Conservation (phyloP, 306 rosid genomes). For the Pyrus pyrifolia region DNA sequence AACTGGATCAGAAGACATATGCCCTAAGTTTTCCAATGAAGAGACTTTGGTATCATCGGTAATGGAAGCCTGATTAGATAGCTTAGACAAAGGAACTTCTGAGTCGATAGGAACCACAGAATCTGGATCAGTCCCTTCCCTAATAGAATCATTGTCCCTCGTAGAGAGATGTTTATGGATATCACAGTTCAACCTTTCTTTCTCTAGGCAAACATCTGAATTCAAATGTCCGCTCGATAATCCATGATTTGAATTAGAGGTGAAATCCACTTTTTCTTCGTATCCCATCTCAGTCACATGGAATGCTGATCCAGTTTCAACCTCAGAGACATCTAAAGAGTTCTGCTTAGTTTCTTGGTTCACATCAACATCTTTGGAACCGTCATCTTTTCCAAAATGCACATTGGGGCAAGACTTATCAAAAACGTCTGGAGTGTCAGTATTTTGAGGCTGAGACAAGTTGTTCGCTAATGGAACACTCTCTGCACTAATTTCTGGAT, state of each 20-base stretch:
- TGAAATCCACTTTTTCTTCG: slow-evolving; percentile 31
- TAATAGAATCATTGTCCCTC: slow-evolving; percentile 24
- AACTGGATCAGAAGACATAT: slow-evolving; percentile 7
- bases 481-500: slow-evolving; percentile 18
- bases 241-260: slow-evolving; percentile 22
- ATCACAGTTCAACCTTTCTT: slow-evolving; percentile 19
- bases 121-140: slow-evolving; percentile 25
- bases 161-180: slow-evolving; percentile 9
- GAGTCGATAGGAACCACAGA: slow-evolving; percentile 10
- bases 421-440: slow-evolving; percentile 6
- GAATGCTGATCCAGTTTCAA: slow-evolving; percentile 21
- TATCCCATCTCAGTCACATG: slow-evolving; percentile 16
- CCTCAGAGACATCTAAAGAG: slow-evolving; percentile 22
- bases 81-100: slow-evolving; percentile 26
- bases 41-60: slow-evolving; percentile 20
- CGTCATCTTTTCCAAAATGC: slow-evolving; percentile 29
- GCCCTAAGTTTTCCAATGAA: slow-evolving; percentile 9
- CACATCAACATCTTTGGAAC: slow-evolving; percentile 14
- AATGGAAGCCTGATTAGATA: slow-evolving; percentile 22
- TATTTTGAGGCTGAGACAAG: slow-evolving; percentile 6
- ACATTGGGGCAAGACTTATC: slow-evolving; percentile 25
- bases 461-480: slow-evolving; percentile 12
- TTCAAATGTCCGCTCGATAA: slow-evolving; percentile 14
- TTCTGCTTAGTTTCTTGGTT: slow-evolving; percentile 31
- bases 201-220: slow-evolving; percentile 20